These are phyloP conservation scores for Uromyces viciae-fabae DNA, from an alignment of 1,284 basidiomycete genomes.

Conservation along the genomic window DNA sequence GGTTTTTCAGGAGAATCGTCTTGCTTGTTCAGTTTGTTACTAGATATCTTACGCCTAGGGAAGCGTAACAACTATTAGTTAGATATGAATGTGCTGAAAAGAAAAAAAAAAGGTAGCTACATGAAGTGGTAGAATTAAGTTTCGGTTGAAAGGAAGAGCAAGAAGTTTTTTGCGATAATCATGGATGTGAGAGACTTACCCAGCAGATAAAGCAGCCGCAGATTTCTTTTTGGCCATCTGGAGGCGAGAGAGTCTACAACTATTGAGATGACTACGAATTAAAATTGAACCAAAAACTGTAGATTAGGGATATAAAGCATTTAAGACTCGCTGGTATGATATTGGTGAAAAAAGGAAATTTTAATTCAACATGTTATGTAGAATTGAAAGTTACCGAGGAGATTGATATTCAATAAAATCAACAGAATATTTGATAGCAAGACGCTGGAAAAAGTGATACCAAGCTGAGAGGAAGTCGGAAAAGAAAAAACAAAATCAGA, in stretches of 20 bases:
- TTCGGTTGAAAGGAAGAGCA: not conserved
- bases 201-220: not conserved
- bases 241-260: not conserved
- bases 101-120: not conserved
- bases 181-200: not conserved
- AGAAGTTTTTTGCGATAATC: too few species aligned
- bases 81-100: not conserved
- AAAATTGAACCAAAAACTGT: too few species aligned
- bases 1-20: not conserved
- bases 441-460: too few species aligned
- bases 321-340: too few species aligned
- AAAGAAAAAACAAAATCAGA: too few species aligned
- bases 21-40: not conserved
- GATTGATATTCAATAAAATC: too few species aligned
- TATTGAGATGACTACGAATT: not conserved
- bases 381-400: too few species aligned
- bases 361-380: too few species aligned
- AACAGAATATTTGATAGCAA: too few species aligned
- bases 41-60: slow-evolving; percentile 1
- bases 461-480: too few species aligned
- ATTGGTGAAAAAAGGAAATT: too few species aligned
- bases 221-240: slow-evolving; percentile 21
- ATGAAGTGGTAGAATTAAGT: not conserved
- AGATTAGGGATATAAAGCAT: too few species aligned
- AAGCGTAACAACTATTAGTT: not conserved